These are phyloP conservation scores for Poronia punctata DNA, from an alignment of 495 filamentous ascomycete species.

Conservation along the genomic window DNA sequence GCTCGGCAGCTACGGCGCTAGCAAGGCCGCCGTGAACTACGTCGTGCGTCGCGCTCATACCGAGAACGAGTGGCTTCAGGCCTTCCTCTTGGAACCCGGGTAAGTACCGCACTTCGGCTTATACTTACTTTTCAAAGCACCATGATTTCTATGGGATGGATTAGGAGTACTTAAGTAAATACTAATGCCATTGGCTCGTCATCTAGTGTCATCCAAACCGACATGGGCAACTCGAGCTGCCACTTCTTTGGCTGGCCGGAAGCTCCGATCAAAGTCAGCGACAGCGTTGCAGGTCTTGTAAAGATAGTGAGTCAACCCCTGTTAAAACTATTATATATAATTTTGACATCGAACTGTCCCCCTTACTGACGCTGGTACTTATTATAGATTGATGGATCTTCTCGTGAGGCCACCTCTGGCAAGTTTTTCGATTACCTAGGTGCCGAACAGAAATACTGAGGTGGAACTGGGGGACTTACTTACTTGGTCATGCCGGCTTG, in stretches of 20 bases:
- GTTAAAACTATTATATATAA: no score
- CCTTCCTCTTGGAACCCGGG: slow-evolving; percentile 37
- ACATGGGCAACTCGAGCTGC: slow-evolving; percentile 26
- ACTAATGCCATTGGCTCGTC: neutral
- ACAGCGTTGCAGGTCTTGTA: slow-evolving; percentile 22
- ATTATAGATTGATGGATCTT: neutral
- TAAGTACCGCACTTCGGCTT: slow-evolving; percentile 8
- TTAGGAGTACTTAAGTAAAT: neutral
- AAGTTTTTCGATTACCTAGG: neutral
- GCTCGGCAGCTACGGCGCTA: slow-evolving; percentile 27
- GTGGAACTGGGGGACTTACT: neutral
- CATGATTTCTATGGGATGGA: neutral
- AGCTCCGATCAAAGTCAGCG: slow-evolving; percentile 19
- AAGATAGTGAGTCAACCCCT: slow-evolving; percentile 21
- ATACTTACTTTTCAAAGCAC: neutral
- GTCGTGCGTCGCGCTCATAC: slow-evolving; percentile 34
- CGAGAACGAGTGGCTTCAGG: slow-evolving; percentile 27
- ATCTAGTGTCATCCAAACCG: slow-evolving; percentile 28
- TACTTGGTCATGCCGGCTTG: no score
- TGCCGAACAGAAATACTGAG: neutral
- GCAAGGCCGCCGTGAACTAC: slow-evolving; percentile 37
- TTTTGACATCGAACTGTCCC: no score
- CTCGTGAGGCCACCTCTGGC: neutral
- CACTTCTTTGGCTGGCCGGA: slow-evolving; percentile 19
- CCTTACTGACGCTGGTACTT: neutral